Percentiles rank a stretch among this genome's conserved stretches.
Evolutionary conservation across 768 basidiomycete genomes (phyloP).

Genomic region (Tricholoma furcatifolium): DNA sequence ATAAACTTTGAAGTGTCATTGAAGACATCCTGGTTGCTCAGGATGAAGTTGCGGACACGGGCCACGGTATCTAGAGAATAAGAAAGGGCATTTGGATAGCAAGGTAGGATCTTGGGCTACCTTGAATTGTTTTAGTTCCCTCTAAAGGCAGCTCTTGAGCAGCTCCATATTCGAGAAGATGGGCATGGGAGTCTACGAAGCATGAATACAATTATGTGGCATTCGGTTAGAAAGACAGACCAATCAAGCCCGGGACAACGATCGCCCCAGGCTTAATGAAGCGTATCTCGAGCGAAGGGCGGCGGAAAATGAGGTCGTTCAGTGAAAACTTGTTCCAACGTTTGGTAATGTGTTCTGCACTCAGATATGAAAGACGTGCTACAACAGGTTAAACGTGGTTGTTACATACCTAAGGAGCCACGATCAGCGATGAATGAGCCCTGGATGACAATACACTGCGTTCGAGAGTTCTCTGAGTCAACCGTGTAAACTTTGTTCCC

Average conservation of each 20-base stretch:
- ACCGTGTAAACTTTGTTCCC: conserved; percentile 63
- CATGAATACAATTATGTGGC: conserved; percentile 2
- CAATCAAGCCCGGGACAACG: conserved; percentile 71
- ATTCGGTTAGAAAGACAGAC: conserved; percentile 37
- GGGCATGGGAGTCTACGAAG: conserved; percentile 71
- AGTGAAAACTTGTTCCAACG: conserved; percentile 34
- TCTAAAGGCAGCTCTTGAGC: conserved; percentile 62
- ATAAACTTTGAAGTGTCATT: conserved; percentile 61
- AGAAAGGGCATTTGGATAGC: not conserved
- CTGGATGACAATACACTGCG: conserved; percentile 64
- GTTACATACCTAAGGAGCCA: conserved; percentile 54
- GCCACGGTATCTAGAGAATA: conserved; percentile 53
- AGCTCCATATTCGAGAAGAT: conserved; percentile 78
- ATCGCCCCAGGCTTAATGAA: conserved; percentile 57
- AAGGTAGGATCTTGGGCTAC: conserved; percentile 26
- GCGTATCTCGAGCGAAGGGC: conserved; percentile 36
- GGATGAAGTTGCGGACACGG: conserved; percentile 60
- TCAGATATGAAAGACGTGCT: not conserved
- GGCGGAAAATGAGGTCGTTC: conserved; percentile 17
- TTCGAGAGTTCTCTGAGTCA: conserved; percentile 47
- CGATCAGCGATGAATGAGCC: conserved; percentile 48
- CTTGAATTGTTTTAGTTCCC: conserved; percentile 57
- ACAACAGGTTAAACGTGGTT: not conserved
- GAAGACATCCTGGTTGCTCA: conserved; percentile 53
- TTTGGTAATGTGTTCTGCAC: conserved; percentile 39